These are phyloP conservation scores for Dactylonectria macrodidyma DNA, from an alignment of 2,329 filamentous ascomycete genomes.

Conservation along the genomic window DNA sequence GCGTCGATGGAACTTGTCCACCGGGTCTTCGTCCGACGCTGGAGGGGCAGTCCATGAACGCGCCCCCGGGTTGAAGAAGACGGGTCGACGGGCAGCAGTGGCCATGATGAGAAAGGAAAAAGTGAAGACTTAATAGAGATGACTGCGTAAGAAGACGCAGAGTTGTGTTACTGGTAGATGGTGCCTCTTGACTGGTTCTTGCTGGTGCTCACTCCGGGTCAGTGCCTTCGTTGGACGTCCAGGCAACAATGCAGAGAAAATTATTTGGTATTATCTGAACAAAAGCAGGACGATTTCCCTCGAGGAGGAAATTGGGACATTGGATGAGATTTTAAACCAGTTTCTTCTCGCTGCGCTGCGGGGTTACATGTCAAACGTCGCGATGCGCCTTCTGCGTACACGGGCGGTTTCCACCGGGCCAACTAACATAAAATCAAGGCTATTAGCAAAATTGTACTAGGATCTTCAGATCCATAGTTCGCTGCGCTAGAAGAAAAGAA, in stretches of 20 bases:
- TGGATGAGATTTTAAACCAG: not conserved
- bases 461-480: not conserved
- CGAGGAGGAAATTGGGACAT: not conserved
- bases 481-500: not conserved
- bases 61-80: conserved; percentile 46
- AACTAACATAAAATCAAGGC: not conserved
- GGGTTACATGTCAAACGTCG: not conserved
- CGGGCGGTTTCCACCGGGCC: not conserved
- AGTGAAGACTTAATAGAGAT: not conserved
- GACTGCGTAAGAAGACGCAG: not conserved
- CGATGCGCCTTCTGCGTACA: conserved; percentile 42
- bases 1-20: conserved; percentile 67
- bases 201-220: not conserved
- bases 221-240: not conserved
- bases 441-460: not conserved
- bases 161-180: not conserved
- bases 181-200: not conserved
- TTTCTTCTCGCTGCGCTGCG: conserved; percentile 17
- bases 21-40: conserved; percentile 25
- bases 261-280: not conserved
- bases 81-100: conserved; percentile 33
- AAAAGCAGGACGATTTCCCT: not conserved
- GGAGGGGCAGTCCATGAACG: conserved; percentile 32
- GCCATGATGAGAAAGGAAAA: conserved; percentile 32
- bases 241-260: not conserved